Base-by-base conservation (phyloP, 441 rosid species). In the Omphalea diandra region DNA sequence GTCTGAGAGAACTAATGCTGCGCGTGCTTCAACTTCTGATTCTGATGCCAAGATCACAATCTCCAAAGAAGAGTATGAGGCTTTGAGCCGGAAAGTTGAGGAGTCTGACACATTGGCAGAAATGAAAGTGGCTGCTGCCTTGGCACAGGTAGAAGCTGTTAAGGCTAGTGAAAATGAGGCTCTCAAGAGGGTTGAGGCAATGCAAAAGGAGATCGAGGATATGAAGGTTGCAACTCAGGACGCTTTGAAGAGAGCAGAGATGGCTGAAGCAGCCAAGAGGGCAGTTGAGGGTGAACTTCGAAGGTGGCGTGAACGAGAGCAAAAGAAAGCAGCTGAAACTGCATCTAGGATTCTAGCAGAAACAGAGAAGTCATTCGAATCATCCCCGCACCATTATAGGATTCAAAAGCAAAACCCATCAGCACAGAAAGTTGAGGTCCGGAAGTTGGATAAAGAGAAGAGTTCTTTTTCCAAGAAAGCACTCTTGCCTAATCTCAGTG, bases 91-190 rank as follows among this genome's bases (percentile, higher is more conserved):
- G 69, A 95, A 91, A 80, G 93, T 88, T 18, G 89, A 87, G 78
- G 90, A 90, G 71, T 88, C 88, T 2, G 87, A 89, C 67, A 81
- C 77, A 60, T 78, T 95, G 78, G 87, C 97, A 14, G 96, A 95
- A 70, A 89, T 92, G 96, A 90, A 87, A 86, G 99, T 92, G 79
- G 91, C 88, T 2, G 99, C 98, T 65, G 97, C 98, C 67, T 53
- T 90, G 82, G 98, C 98, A 52, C 98, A 95, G 84, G 93, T 89
- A 62, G 95, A 89, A 81, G 99, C 97, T 35, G 90, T 95, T 69
- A 89, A 64, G 83, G 98, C 99, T 63, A 88, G 98, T 31, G 97
- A 92, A 81, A 89, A 84, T 59, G 98, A 95, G 79, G 88, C 95
- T 8, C 61, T 84, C 61, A 88, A 86, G 86, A 90, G 84, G 79